Conservation (phyloP, 2,329 filamentous ascomycete species). For the Hirsutella minnesotensis region DNA sequence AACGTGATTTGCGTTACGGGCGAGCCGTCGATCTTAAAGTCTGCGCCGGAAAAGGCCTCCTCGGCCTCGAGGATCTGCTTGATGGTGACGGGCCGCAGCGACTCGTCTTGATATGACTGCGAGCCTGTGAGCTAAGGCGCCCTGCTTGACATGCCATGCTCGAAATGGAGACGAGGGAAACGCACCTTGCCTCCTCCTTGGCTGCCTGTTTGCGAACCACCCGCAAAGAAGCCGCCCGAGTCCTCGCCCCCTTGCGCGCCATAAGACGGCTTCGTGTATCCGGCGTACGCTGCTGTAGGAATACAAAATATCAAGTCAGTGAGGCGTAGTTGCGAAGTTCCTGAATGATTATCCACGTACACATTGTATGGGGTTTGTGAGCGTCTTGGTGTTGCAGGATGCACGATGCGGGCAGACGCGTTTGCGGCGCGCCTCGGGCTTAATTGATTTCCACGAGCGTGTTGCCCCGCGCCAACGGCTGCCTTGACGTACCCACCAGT, state of each 20-base stretch:
- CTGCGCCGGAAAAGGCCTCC: constrained; percentile 57
- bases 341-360: constrained; percentile 12
- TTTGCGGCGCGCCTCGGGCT: constrained; percentile 8
- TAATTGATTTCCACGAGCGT: neutral
- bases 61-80: constrained; percentile 84
- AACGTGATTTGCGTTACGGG: constrained; percentile 65
- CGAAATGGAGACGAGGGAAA: too few species aligned
- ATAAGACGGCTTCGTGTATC: constrained; percentile 33
- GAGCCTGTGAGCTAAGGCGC: neutral
- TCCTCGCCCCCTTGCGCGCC: constrained; percentile 46
- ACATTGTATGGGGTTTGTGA: constrained; percentile 14
- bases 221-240: constrained; percentile 49
- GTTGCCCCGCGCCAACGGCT: neutral
- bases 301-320: neutral
- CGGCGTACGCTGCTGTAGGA: constrained; percentile 35
- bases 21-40: constrained; percentile 73
- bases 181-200: constrained; percentile 36
- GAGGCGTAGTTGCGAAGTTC: neutral
- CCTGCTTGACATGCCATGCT: too few species aligned
- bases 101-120: constrained; percentile 65
- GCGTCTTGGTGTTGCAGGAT: constrained; percentile 4
- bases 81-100: constrained; percentile 85
- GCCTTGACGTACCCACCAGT: neutral
- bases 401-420: constrained; percentile 16
- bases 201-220: constrained; percentile 48